These are phyloP conservation scores for Wickerhamomyces canadensis DNA, from an alignment of 805 yeast genomes.

Conservation along the genomic window DNA sequence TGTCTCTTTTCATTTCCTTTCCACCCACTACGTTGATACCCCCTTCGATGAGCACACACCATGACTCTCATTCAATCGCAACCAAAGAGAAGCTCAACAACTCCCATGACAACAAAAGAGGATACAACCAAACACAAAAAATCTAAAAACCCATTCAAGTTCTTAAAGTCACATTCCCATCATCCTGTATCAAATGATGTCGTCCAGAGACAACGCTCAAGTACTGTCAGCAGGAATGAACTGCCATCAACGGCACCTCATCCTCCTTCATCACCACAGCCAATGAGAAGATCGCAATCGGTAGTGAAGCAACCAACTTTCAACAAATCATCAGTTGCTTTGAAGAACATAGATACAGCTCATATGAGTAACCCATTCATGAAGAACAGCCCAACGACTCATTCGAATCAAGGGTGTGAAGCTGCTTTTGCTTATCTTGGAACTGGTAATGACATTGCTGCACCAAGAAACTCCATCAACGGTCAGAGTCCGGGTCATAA, in stretches of 20 bases:
- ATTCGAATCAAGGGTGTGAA: too few relatives aligned
- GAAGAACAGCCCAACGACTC: too few relatives aligned
- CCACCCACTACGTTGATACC: too few relatives aligned
- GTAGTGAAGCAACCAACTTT: neutral
- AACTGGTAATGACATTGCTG: constrained; percentile 22
- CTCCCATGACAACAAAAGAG: neutral
- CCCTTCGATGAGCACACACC: too few relatives aligned
- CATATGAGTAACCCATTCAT: constrained; percentile 1
- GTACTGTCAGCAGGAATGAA: neutral
- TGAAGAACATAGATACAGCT: neutral
- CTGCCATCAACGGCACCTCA: neutral
- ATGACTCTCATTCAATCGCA: too few relatives aligned
- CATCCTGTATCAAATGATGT: neutral
- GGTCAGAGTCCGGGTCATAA: neutral
- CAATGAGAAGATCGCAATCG: neutral
- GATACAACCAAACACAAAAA: neutral
- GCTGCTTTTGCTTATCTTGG: constrained; percentile 7
- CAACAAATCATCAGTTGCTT: neutral
- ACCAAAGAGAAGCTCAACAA: too few relatives aligned
- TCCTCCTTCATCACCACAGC: neutral
- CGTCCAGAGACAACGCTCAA: neutral
- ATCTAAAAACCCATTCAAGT: constrained; percentile 3
- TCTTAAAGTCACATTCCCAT: constrained; percentile 3
- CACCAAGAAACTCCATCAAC: constrained; percentile 17
- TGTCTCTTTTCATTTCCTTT: too few relatives aligned